phyloP scores from a whole-genome alignment of 192 early-diverging fungal species.

The Coemansia sp. region DNA sequence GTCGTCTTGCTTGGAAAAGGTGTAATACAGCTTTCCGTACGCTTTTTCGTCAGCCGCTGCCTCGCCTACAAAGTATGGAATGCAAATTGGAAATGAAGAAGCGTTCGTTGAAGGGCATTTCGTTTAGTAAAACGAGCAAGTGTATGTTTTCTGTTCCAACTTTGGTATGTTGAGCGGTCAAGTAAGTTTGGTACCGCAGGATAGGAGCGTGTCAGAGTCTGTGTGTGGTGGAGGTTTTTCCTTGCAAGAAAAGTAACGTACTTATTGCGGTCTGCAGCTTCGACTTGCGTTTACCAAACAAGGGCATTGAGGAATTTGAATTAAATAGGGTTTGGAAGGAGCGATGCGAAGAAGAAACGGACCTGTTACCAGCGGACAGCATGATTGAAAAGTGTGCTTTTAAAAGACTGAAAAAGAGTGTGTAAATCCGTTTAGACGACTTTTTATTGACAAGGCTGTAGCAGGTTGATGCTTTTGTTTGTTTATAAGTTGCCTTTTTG shows the following conservation, averaged over 20 bases:
- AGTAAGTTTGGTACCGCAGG: no score
- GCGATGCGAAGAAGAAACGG: constrained; percentile 17
- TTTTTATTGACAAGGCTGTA: not conserved
- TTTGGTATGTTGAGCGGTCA: not conserved
- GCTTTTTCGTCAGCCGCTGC: constrained; percentile 27
- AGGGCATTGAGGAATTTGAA: constrained; percentile 42
- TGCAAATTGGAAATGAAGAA: not conserved
- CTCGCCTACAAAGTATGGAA: constrained; percentile 27
- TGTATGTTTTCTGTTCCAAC: not conserved
- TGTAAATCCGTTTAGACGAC: not conserved
- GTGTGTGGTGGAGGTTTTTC: no score
- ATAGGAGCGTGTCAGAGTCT: no score
- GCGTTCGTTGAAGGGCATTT: not conserved
- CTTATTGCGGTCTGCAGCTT: constrained; percentile 40
- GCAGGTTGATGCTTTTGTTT: no score
- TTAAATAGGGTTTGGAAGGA: constrained; percentile 21
- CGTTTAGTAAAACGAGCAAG: not conserved
- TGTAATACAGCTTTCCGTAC: constrained; percentile 36
- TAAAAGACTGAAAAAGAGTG: no score
- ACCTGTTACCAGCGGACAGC: not conserved
- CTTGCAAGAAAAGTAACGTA: constrained; percentile 11
- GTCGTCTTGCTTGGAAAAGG: constrained; percentile 25
- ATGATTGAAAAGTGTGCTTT: not conserved
- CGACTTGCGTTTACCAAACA: constrained; percentile 45
- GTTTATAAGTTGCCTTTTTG: no score